Conservation (phyloP, 345 rosid genomes). For the Pseudoturritis turrita region DNA sequence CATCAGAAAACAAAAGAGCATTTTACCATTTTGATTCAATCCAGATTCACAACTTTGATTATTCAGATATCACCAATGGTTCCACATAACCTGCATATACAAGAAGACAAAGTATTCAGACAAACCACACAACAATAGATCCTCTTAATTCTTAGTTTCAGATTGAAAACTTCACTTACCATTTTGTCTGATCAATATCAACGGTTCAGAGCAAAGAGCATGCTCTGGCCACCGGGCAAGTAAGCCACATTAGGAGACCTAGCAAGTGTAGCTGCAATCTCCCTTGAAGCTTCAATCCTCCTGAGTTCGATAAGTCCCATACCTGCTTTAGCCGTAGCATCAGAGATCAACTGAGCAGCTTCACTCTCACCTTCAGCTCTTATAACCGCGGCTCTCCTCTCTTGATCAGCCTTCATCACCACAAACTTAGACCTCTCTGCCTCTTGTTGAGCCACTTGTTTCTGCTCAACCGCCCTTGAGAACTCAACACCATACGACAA, state of each 20-base stretch:
- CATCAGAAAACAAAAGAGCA: conserved; percentile 8
- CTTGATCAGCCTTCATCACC: conserved; percentile 97
- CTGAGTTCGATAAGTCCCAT: conserved; percentile 93
- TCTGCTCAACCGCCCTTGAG: conserved; percentile 96
- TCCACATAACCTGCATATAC: conserved; percentile 14
- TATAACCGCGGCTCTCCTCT: conserved; percentile 92
- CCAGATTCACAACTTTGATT: conserved; percentile 18
- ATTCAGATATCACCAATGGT: background rate
- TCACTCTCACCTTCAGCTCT: conserved; percentile 99
- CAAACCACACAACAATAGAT: background rate
- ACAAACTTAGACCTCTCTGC: conserved; percentile 96
- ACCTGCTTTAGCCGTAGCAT: conserved; percentile 78
- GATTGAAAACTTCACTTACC: background rate
- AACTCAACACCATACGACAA: conserved; percentile 93
- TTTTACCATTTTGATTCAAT: conserved; percentile 15
- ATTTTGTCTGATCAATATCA: conserved; percentile 8
- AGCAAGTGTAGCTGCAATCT: conserved; percentile 82
- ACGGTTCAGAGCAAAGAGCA: conserved; percentile 76
- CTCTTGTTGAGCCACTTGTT: conserved; percentile 99
- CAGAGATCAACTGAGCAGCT: conserved; percentile 86
- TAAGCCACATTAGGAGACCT: conserved; percentile 84
- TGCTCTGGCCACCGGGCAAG: conserved; percentile 84
- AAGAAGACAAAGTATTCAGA: background rate
- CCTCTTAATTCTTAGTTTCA: background rate
- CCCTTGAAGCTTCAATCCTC: conserved; percentile 99